A percentile compares a stretch with the other conserved stretches of the same genome.
phyloP scores from a whole-genome alignment of 1,139 yeast species.

The Kodamaea plutei region DNA sequence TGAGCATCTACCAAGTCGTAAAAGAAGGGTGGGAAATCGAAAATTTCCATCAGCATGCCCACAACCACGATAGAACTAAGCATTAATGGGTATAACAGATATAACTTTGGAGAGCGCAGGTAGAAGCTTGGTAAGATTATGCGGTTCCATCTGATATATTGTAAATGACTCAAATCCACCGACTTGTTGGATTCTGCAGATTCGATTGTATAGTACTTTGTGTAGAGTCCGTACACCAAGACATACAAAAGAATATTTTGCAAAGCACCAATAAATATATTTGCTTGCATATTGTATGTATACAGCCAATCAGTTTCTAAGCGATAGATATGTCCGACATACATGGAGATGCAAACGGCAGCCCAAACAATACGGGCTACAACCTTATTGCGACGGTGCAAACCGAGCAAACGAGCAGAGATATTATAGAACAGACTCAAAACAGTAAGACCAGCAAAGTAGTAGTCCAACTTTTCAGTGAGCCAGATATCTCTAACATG shows the following conservation, averaged over 20 bases:
- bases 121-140: constrained; percentile 33
- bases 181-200: constrained; percentile 1
- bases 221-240: constrained; percentile 33
- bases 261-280: constrained; percentile 68
- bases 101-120: constrained; percentile 35
- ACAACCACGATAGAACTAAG: constrained; percentile 49
- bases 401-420: constrained; percentile 50
- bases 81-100: constrained; percentile 40
- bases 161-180: constrained; percentile 20
- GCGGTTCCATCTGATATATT: constrained; percentile 21
- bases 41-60: constrained; percentile 84
- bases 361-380: constrained; percentile 31
- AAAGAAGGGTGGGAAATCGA: constrained; percentile 76
- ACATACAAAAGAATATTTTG: constrained; percentile 53
- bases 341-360: constrained; percentile 43
- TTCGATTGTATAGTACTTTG: constrained; percentile 28
- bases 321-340: constrained; percentile 61
- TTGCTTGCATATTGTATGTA: constrained; percentile 91
- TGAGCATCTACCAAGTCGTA: constrained; percentile 80
- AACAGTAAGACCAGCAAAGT: constrained; percentile 88
- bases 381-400: constrained; percentile 40
- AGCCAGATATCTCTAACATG: constrained; percentile 77
- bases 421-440: constrained; percentile 73
- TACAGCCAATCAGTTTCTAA: constrained; percentile 80
- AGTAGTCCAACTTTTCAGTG: constrained; percentile 87